Percentiles rank a stretch among this genome's conserved stretches.
Conservation (phyloP, 352 stramenopile species). For the Phytophthora colocasiae region DNA sequence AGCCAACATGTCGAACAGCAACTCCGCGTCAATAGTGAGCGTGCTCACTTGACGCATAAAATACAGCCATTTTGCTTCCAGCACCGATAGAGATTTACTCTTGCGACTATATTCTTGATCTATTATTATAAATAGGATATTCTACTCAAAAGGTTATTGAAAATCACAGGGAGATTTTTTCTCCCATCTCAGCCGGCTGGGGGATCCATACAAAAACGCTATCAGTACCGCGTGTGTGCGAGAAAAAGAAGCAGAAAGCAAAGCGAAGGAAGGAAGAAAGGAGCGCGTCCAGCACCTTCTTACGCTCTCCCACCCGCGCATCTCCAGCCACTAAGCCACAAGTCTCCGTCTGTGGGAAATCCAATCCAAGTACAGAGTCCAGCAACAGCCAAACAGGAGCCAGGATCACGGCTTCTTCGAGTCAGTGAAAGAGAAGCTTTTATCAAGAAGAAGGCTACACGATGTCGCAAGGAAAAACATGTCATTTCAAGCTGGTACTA, state of each 20-base stretch:
- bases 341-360: background rate
- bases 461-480: slow-evolving; percentile 89
- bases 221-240: slow-evolving; percentile 32
- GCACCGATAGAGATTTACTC: too few species aligned
- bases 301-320: slow-evolving; percentile 14
- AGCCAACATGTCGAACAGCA: slow-evolving; percentile 14
- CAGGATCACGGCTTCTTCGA: slow-evolving; percentile 17
- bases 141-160: too few species aligned
- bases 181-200: slow-evolving; percentile 36
- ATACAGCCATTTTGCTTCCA: slow-evolving; percentile 11
- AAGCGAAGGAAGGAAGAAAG: slow-evolving; percentile 37
- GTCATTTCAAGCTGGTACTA: slow-evolving; percentile 99
- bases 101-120: too few species aligned
- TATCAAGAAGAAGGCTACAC: slow-evolving; percentile 18
- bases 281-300: slow-evolving; percentile 21
- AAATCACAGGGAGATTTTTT: slow-evolving; percentile 32
- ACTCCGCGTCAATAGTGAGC: slow-evolving; percentile 5
- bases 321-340: background rate
- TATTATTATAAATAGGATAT: too few species aligned
- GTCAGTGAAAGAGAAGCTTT: slow-evolving; percentile 19
- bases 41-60: slow-evolving; percentile 7
- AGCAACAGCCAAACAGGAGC: slow-evolving; percentile 12
- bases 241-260: slow-evolving; percentile 34
- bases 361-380: slow-evolving; percentile 2
- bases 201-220: slow-evolving; percentile 40